Evolutionary conservation across 75 land plant species (phyloP), one percentile per base, ranked within the genome.

Genomic region (Picea sitchensis): DNA sequence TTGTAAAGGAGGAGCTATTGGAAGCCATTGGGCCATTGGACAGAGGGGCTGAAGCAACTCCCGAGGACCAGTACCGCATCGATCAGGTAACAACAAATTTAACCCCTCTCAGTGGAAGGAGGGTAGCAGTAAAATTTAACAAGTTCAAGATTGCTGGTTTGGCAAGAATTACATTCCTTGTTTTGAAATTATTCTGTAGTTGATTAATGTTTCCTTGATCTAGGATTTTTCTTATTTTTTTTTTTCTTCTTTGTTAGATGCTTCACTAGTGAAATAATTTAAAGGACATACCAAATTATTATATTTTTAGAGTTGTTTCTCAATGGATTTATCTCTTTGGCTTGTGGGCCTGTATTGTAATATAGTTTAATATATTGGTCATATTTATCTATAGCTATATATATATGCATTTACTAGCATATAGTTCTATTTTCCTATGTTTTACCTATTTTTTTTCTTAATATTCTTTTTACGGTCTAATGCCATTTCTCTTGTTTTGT

Each of bases 51-150:
- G 26, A 26, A 26, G 26, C 26, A 26, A 26, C 26, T 26, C 26
- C 26, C 26, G 26, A 26, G 26, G 26, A 26, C 26, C 26, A 26
- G 26, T 26, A 26, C 26, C 26, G 26, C 26, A 26, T 26, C 26
- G 26, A 26, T 26, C 79, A 96, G 99, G 96, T 96, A 7, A 96
- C 99, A 62, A 96, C 96, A 80, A 90, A 96, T 82, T 85, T 96
- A 78, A 82, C 77, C n/a, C 99, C 95, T 73, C 63, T 94, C 17
- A 94, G 80, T 83, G 56, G 91, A 68, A 90, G 80, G 36, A 92
- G 85, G 69, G 96, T 96, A 65, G 92, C 90, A 67, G 99, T 96
- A 20, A 87, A 88, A 71, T 96, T 96, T 82, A 96, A 96, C 81
- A 84, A 77, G 61, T 96, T 96, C 88, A 96, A 94, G 81, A 90